Evolutionary conservation across 306 rosid genomes (phyloP).

Genomic region (Arachis hypogaea): DNA sequence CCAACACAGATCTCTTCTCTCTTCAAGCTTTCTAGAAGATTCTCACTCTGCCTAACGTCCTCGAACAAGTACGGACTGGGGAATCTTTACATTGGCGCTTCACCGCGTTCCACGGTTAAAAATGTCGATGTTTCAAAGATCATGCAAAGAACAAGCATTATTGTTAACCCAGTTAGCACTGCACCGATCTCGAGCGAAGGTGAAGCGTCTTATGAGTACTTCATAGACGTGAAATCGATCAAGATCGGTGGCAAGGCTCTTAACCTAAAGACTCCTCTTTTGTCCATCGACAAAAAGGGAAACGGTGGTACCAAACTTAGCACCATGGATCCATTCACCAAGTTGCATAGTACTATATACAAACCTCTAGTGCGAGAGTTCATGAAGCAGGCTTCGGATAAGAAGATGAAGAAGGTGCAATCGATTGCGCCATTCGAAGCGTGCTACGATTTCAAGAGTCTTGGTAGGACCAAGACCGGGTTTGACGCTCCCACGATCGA

Average conservation of each 20-base stretch:
- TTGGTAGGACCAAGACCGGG: constrained; percentile 16
- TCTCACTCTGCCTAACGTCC: constrained; percentile 47
- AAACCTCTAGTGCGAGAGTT: constrained; percentile 41
- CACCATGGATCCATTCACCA: constrained; percentile 24
- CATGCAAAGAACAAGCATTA: constrained; percentile 30
- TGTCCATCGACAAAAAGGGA: constrained; percentile 33
- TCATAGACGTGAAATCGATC: constrained; percentile 38
- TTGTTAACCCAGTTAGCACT: constrained; percentile 35
- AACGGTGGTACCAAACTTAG: constrained; percentile 47
- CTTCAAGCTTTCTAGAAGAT: constrained; percentile 28
- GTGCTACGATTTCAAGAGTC: constrained; percentile 38
- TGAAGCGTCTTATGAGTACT: constrained; percentile 41
- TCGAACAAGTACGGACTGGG: constrained; percentile 39
- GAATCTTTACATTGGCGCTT: constrained; percentile 37
- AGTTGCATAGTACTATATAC: constrained; percentile 35
- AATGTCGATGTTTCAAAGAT: background rate
- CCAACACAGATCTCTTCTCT: constrained; percentile 26
- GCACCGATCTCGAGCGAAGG: constrained; percentile 32
- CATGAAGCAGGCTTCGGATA: constrained; percentile 37
- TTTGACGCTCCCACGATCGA: constrained; percentile 41
- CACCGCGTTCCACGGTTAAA: background rate
- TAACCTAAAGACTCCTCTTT: constrained; percentile 33
- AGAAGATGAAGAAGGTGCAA: constrained; percentile 36
- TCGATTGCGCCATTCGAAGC: constrained; percentile 35
- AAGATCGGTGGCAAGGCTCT: constrained; percentile 35